phyloP scores from a whole-genome alignment of 1,139 yeast species.

The Kluyveromyces marxianus region DNA sequence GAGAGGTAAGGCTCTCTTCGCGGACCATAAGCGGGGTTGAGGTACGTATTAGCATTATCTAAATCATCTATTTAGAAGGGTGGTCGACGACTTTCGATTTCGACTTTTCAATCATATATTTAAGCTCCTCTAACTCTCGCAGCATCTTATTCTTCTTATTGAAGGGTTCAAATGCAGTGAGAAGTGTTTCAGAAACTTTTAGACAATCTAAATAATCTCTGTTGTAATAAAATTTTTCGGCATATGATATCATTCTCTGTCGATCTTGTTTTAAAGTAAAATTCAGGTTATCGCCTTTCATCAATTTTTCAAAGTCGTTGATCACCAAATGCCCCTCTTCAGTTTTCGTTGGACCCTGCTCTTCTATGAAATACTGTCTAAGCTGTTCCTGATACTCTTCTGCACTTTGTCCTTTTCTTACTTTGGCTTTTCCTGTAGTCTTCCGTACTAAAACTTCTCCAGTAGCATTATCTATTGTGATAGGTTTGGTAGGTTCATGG shows the following conservation, averaged over 20 bases:
- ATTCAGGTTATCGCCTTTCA: conserved; percentile 10
- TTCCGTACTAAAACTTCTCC: conserved; percentile 34
- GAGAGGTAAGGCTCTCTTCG: conserved; percentile 38
- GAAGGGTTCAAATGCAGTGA: conserved; percentile 27
- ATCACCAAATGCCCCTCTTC: conserved; percentile 37
- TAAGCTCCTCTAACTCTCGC: conserved; percentile 41
- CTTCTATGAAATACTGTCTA: conserved; percentile 32
- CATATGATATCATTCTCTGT: conserved; percentile 23
- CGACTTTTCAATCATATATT: conserved; percentile 38
- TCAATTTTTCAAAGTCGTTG: conserved; percentile 11
- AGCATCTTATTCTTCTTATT: conserved; percentile 34
- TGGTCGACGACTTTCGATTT: background rate
- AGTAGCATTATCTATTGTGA: conserved; percentile 16
- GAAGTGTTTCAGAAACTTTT: conserved; percentile 31
- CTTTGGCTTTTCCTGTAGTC: conserved; percentile 34
- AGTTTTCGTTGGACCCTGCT: conserved; percentile 45
- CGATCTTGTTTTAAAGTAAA: conserved; percentile 26
- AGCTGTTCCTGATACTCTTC: conserved; percentile 45
- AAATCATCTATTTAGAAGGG: background rate
- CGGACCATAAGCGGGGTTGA: conserved; percentile 56
- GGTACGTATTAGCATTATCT: conserved; percentile 36
- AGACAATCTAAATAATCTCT: conserved; percentile 41
- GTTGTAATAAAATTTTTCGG: conserved; percentile 42
- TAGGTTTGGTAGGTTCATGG: conserved; percentile 19
- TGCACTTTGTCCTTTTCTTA: conserved; percentile 52